Evolutionary conservation across 1,284 basidiomycete species (phyloP), one percentile per base, ranked within the genome.

Genomic region (Trametes versicolor): DNA sequence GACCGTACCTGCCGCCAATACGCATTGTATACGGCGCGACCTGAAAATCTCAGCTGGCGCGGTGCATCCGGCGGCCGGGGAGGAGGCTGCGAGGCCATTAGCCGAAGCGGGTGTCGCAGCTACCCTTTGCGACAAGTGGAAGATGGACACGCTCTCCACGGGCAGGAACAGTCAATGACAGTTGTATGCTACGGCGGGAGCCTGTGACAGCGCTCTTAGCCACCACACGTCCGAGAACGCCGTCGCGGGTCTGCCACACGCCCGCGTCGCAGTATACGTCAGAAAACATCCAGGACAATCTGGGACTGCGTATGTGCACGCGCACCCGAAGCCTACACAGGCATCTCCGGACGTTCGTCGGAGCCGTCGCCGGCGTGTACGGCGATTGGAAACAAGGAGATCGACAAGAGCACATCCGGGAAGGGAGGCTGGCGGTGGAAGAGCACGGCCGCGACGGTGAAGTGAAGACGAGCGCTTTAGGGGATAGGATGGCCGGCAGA

Each of bases 401-500:
- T 64, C 63, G 53, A 62, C 61, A 57, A 51, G 58, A 52, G 54
- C 45, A 62, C 66, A 56, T 53, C 58, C 49, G 49, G 32, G 53
- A 52, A 51, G 36, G 55, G 9, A n/a, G 56, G 41, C 17, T 34
- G 60, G 10, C 9, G 34, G 25, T 48, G 17, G n/a, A 56, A 45
- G 9, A 58, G 53, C 43, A 48, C 60, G 48, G 56, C 37, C 32
- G 64, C 68, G n/a, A n/a, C n/a, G 63, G 63, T 25, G 50, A 37
- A 58, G 34, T 47, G 58, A 63, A 36, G 1, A 25, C 37, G 49
- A 53, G 56, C 62, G 62, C 45, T 32, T 13, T 51, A 48, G 56
- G 54, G 47, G 59, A 52, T 52, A 62, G 53, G 60, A 50, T 43
- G 51, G 27, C 68, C 67, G 67, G 64, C 58, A 63, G 41, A 41